Evolutionary conservation across 2,329 filamentous ascomycete species (phyloP), one percentile per base, ranked within the genome.

Genomic region (Teratosphaeria zuluensis): DNA sequence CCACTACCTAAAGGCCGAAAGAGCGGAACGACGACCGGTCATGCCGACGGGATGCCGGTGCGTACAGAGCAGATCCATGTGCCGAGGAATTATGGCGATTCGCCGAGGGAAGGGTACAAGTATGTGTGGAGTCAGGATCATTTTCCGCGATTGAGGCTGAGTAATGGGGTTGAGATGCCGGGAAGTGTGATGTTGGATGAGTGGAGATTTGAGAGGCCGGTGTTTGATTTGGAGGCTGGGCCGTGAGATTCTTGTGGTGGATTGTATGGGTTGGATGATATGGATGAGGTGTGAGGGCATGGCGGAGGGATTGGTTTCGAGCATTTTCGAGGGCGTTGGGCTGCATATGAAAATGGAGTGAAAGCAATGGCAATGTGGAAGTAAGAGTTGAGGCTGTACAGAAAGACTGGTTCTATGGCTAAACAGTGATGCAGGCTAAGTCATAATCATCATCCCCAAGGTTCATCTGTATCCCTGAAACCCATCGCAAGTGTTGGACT

Each of bases 161-260:
- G 69, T n/a, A 68, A 76, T 65, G 78, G 78, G 1, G 69, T 64
- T 7, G 76, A 77, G 58, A 79, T 80, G 78, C 76, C 76, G 1
- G 78, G 78, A 2, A 60, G 66, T n/a, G 72, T 75, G 4, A 62
- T 65, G 0, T 74, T 79, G 57, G 64, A 66, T 61, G 66, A 65
- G 59, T 73, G 70, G 70, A 61, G 69, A 60, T 66, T 65, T 59
- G 68, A 63, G 4, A 59, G 67, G 58, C 71, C 70, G 38, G 64
- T 65, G 46, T 73, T 62, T 56, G 56, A 59, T 35, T 42, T 61
- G 7, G 51, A 61, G 42, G 56, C 56, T 55, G 58, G 56, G 30
- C 33, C 54, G 33, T 35, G 14, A 11, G 14, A 11, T 7, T 14
- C n/a, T 46, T 46, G 24, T 28, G 24, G 24, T 4, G 24, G 24